Conservation (phyloP, 1,284 basidiomycete genomes). For the Thelephora terrestris region DNA sequence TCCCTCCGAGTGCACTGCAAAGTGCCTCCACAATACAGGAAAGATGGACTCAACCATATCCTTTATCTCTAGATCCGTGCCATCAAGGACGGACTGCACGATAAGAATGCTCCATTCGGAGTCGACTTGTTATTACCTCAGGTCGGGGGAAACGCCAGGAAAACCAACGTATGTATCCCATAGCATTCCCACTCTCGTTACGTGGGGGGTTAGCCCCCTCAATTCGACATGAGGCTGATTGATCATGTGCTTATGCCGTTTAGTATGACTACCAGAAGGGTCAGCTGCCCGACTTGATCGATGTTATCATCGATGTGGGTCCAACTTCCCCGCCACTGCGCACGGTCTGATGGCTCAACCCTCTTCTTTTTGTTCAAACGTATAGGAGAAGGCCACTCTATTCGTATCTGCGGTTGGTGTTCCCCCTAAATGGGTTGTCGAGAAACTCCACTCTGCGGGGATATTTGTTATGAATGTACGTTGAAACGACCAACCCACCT, state of each 20-base stretch:
- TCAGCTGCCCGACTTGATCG: slow-evolving; percentile 66
- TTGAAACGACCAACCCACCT: background rate
- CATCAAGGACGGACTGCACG: slow-evolving; percentile 59
- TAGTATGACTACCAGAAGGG: slow-evolving; percentile 79
- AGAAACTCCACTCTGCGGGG: slow-evolving; percentile 69
- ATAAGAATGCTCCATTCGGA: slow-evolving; percentile 74
- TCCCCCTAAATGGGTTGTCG: slow-evolving; percentile 69
- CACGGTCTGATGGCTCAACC: background rate
- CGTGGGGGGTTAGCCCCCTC: background rate
- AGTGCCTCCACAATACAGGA: too few relatives aligned
- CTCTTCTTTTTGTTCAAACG: background rate
- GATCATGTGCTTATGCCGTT: background rate
- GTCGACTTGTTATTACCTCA: slow-evolving; percentile 82
- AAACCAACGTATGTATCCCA: slow-evolving; percentile 65
- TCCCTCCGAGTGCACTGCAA: too few relatives aligned
- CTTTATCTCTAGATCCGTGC: slow-evolving; percentile 47
- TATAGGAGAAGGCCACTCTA: slow-evolving; percentile 57
- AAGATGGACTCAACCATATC: background rate
- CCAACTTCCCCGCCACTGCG: background rate
- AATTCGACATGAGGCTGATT: background rate
- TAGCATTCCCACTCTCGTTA: background rate
- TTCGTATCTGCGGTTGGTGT: slow-evolving; percentile 86
- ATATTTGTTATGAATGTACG: slow-evolving; percentile 77
- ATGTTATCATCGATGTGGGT: slow-evolving; percentile 67
- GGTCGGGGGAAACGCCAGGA: slow-evolving; percentile 71